Evolutionary conservation across 2,329 filamentous ascomycete species (phyloP).

Genomic region (Elsinoe necatrix): DNA sequence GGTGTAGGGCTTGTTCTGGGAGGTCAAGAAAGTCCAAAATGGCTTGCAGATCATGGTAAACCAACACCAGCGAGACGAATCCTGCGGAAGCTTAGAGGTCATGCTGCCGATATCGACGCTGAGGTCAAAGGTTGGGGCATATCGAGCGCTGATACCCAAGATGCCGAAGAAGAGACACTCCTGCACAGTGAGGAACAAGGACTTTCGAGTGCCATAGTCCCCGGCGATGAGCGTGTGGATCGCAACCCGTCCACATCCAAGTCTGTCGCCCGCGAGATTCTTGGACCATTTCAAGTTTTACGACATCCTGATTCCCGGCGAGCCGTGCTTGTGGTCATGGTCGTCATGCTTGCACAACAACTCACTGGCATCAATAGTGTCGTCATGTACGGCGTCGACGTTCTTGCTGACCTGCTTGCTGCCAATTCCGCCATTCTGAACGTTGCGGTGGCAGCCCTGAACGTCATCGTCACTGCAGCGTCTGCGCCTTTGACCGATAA

Average conservation of each 20-base stretch:
- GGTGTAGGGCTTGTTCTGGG: slow-evolving; percentile 58
- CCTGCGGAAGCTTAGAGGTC: slow-evolving; percentile 69
- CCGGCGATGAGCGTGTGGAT: slow-evolving; percentile 18
- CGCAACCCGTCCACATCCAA: slow-evolving; percentile 24
- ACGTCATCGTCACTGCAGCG: slow-evolving; percentile 70
- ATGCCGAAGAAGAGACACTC: slow-evolving; percentile 63
- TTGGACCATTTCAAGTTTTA: slow-evolving; percentile 49
- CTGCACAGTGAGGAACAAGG: slow-evolving; percentile 39
- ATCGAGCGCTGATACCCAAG: slow-evolving; percentile 25
- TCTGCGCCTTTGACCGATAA: slow-evolving; percentile 81
- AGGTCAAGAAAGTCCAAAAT: slow-evolving; percentile 78
- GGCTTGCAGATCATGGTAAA: slow-evolving; percentile 63
- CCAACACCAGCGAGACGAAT: slow-evolving; percentile 54
- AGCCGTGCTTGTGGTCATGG: slow-evolving; percentile 80
- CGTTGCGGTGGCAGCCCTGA: slow-evolving; percentile 77
- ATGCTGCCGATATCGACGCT: slow-evolving; percentile 57
- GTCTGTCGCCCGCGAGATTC: slow-evolving; percentile 22
- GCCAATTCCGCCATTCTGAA: slow-evolving; percentile 76
- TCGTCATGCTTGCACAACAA: slow-evolving; percentile 89
- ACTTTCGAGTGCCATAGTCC: slow-evolving; percentile 16
- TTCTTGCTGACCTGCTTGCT: slow-evolving; percentile 72
- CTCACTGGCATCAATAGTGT: slow-evolving; percentile 90
- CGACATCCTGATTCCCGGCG: slow-evolving; percentile 62
- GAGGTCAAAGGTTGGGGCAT: slow-evolving; percentile 53
- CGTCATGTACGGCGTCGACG: slow-evolving; percentile 94